Base-by-base conservation (phyloP, 306 rosid genomes). In the Medicago ruthenica region DNA sequence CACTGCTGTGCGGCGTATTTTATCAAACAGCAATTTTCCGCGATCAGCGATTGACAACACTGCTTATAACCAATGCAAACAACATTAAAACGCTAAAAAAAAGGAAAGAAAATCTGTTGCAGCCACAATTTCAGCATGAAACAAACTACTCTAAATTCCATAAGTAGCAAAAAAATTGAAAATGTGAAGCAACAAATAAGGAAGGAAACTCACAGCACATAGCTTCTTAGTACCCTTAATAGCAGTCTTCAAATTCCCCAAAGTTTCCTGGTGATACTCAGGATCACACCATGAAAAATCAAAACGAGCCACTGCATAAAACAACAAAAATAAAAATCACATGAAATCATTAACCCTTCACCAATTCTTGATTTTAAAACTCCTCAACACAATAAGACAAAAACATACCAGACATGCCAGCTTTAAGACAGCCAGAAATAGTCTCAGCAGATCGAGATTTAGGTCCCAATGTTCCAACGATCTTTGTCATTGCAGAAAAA, bases 401-500 rank as follows among this genome's bases (percentile, higher is more conserved):
- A 31, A 22, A 41, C 71, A 34, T 78, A 96, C 99, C 99, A 14
- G 99, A 96, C 99, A 96, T 96, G 75, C 99, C 99, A 83, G 98
- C 97, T 44, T 83, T 85, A 67, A 96, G 96, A 69, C 99, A 96
- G 2, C 82, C 83, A 70, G 97, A 91, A 72, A 96, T 96, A 57
- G 63, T 81, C 58, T 92, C 93, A 59, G 80, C 81, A 9, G 98
- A 87, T 87, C 93, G 90, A 76, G 99, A 96, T 76, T 88, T 90
- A 0, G 99, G 96, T 6, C 99, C 99, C 7, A 96, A 85, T 15
- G 99, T 96, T 14, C 99, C 99, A 47, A 96, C 99, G 79, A 96
- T 96, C 87, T 92, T 96, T 42, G 98, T 94, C 97, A 94, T 88
- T 61, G 97, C 96, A 14, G 98, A 87, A 45, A 94, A 94, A 81